Evolutionary conservation across 208 protist species (phyloP), one percentile per base, ranked within the genome.

Genomic region (Tritrichomonas foetus): DNA sequence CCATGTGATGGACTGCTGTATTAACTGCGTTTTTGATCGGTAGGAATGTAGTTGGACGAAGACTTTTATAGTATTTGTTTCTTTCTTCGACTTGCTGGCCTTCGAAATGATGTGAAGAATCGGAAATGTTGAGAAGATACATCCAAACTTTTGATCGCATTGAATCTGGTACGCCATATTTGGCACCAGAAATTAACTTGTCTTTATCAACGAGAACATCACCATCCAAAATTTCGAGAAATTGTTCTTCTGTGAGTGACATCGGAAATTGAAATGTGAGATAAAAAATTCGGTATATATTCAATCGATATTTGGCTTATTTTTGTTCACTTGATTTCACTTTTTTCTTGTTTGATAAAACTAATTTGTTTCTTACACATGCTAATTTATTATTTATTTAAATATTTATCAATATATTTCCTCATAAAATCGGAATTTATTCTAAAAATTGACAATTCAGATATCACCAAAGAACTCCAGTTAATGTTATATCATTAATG

Each of bases 141-240:
- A 84, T 84, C 74, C 74, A 84, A 84, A 84, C 74, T 84, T 84
- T 84, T n/a, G 41, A 9, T 16, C 74, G 74, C 20, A 84, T n/a
- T 2, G 41, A 3, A 53, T 84, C 74, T 53, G 74, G 74, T 1
- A 84, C 74, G 36, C 74, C 74, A 53, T 84, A 84, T 8, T 84
- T 47, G 27, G 74, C 27, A 33, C 25, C 74, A 53, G 74, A 8
- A 8, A 84, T 53, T 20, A 84, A n/a, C 30, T 84, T 84, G 22
- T 84, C 74, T 84, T 53, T 84, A 30, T 84, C 74, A 53, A 84
- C 74, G 11, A 84, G 74, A 27, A 84, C 44, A 84, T 84, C 74
- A 20, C 53, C 74, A 25, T 84, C 74, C 8, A 84, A 44, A n/a
- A 84, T 84, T 53, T 84, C 74, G 3, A 53, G 44, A n/a, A 53